Evolutionary conservation across 768 basidiomycete species (phyloP), one percentile per base, ranked within the genome.

Genomic region (Filobasidium wieringae): DNA sequence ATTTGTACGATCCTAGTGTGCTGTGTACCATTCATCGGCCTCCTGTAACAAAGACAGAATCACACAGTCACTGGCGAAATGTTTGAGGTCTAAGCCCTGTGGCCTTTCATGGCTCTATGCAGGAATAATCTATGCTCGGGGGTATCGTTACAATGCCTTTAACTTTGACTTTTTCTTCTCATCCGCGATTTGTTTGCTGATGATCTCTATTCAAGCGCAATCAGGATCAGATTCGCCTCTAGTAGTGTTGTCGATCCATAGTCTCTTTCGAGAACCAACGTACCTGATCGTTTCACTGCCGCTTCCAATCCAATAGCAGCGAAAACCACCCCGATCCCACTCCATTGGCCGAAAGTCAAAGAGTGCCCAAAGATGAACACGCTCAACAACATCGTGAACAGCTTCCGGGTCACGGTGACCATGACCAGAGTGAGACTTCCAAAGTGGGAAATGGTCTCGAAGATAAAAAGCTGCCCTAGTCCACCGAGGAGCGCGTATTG

Each of bases 331-430:
- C 75, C 84, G 0, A 92, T 83, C n/a, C 95, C 95, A 3, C 81
- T 67, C 95, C 93, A 97, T 72, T 97, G 95, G 1, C 91, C 91
- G 1, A 70, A 47, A 0, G 85, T 84, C 53, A 99, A 78, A 62
- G 77, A 81, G 74, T 97, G 95, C 66, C 87, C 84, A 70, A 95
- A 97, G 0, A 97, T 80, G 27, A 92, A 72, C 7, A 99, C 92
- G 17, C 89, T 93, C 39, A 99, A 79, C 15, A 99, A 78, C 92
- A 99, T 99, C 8, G 95, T 97, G 74, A 95, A 91, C 72, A 99
- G 78, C 76, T 97, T 97, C 56, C 95, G 80, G 14, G 95, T 97
- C 55, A 99, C 80, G 3, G 95, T 99, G 65, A 97, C 86, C 34
- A 88, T 97, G 45, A 77, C 76, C 19, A 76, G 63, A 9, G 72